Conservation (phyloP, 768 basidiomycete genomes). For the Tubosaeta brunneosetosa region DNA sequence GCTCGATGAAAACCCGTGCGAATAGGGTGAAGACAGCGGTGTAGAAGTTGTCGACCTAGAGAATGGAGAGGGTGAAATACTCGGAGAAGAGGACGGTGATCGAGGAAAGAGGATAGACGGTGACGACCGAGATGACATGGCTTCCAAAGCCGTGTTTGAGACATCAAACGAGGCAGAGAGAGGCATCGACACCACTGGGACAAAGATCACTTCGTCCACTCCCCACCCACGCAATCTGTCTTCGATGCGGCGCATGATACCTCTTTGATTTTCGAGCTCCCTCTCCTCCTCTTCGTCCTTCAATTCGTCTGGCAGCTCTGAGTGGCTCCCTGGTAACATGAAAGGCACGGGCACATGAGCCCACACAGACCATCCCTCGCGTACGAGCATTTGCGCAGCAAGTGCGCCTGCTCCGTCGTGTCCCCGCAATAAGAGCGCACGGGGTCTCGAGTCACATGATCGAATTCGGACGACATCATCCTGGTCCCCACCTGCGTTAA, state of each 20-base stretch:
- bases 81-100: constrained; percentile 29
- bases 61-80: constrained; percentile 31
- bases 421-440: constrained; percentile 64
- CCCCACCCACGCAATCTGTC: constrained; percentile 62
- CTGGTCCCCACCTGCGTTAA: constrained; percentile 23
- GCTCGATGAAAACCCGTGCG: constrained; percentile 20
- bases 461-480: constrained; percentile 10
- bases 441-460: constrained; percentile 23
- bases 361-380: constrained; percentile 66
- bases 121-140: constrained; percentile 19
- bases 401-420: constrained; percentile 76
- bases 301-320: constrained; percentile 33
- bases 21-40: constrained; percentile 30
- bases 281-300: constrained; percentile 29
- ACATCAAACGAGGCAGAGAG: constrained; percentile 21
- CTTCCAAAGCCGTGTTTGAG: constrained; percentile 18
- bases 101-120: constrained; percentile 22
- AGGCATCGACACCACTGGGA: constrained; percentile 21
- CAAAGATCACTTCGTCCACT: constrained; percentile 74
- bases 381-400: constrained; percentile 71
- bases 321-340: constrained; percentile 31
- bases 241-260: constrained; percentile 45
- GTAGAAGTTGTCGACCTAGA: constrained; percentile 29
- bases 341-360: constrained; percentile 54
- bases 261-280: constrained; percentile 38